Conservation (phyloP, 371 early-diverging fungal genomes). For the Mortierella polycephala region DNA sequence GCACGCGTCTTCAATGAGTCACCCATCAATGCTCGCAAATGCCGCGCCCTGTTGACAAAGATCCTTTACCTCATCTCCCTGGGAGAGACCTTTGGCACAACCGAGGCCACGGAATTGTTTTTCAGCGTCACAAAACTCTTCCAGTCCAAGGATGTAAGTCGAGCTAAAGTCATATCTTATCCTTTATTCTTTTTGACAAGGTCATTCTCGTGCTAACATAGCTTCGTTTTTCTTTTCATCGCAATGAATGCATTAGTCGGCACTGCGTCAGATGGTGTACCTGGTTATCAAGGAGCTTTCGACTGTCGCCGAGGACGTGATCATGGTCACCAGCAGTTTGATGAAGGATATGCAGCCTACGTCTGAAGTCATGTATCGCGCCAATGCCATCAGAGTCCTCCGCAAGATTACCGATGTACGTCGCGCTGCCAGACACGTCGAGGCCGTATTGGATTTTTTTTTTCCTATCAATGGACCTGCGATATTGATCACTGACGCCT, state of each 20-base stretch:
- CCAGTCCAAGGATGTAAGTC: slow-evolving; percentile 94
- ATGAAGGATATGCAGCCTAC: slow-evolving; percentile 98
- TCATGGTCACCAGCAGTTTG: slow-evolving; percentile 96
- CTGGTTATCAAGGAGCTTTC: slow-evolving; percentile 96
- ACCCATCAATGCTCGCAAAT: slow-evolving; percentile 95
- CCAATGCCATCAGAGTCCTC: slow-evolving; percentile 96
- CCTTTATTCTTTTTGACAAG: not conserved
- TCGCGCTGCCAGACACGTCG: not conserved
- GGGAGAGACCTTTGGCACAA: slow-evolving; percentile 87
- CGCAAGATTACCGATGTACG: slow-evolving; percentile 95
- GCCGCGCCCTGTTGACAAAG: slow-evolving; percentile 91
- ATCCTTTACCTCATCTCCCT: slow-evolving; percentile 92
- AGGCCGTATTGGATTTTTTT: not conserved
- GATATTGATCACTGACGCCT: not conserved
- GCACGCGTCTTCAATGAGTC: slow-evolving; percentile 96
- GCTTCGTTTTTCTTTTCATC: slow-evolving; percentile 5
- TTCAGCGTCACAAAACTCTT: slow-evolving; percentile 98
- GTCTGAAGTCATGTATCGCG: slow-evolving; percentile 88
- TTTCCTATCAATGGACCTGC: not conserved
- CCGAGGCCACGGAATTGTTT: slow-evolving; percentile 97
- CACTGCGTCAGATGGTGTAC: slow-evolving; percentile 96
- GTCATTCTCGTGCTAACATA: not conserved
- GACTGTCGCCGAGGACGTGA: slow-evolving; percentile 93
- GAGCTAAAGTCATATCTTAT: not conserved
- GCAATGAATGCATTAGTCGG: slow-evolving; percentile 63